These are phyloP conservation scores for Microbotryum lychnidis-dioicae DNA, from an alignment of 1,284 basidiomycete genomes.

Conservation along the genomic window DNA sequence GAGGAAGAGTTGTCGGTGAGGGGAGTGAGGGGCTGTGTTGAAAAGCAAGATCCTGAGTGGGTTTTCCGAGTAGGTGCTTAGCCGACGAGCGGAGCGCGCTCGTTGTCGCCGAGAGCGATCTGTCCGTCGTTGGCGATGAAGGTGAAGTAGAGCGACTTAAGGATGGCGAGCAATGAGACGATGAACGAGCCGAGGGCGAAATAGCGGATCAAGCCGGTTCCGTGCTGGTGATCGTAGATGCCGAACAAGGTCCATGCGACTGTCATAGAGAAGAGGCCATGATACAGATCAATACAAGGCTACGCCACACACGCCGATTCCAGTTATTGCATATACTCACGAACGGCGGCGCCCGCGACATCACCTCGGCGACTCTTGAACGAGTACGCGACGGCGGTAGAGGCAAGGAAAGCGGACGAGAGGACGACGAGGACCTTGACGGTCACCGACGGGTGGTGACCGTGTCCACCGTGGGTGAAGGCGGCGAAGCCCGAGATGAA, in stretches of 20 bases:
- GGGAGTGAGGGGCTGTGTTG: too few relatives aligned
- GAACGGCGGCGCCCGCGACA: conserved; percentile 38
- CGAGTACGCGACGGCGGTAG: conserved; percentile 41
- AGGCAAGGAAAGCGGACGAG: conserved; percentile 41
- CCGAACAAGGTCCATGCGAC: conserved; percentile 29
- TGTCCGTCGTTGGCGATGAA: conserved; percentile 13
- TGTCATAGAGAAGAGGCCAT: conserved; percentile 14
- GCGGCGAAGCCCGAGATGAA: conserved; percentile 42
- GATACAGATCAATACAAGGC: background rate
- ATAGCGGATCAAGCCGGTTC: conserved; percentile 30
- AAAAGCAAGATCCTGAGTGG: too few relatives aligned
- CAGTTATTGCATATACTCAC: background rate
- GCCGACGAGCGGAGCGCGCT: conserved; percentile 24
- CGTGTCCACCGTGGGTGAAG: conserved; percentile 33
- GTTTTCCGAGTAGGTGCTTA: conserved; percentile 1
- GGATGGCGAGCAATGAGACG: conserved; percentile 36
- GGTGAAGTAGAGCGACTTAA: conserved; percentile 31
- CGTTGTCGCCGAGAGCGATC: conserved; percentile 21
- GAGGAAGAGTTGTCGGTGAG: too few relatives aligned
- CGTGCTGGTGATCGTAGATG: conserved; percentile 29
- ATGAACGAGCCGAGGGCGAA: conserved; percentile 34
- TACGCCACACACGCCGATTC: background rate
- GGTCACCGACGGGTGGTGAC: conserved; percentile 34
- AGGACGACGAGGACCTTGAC: conserved; percentile 41
- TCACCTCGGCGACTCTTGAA: conserved; percentile 39